Base-by-base conservation (phyloP, 2,329 filamentous ascomycete species). In the Epichloe aotearoae region DNA sequence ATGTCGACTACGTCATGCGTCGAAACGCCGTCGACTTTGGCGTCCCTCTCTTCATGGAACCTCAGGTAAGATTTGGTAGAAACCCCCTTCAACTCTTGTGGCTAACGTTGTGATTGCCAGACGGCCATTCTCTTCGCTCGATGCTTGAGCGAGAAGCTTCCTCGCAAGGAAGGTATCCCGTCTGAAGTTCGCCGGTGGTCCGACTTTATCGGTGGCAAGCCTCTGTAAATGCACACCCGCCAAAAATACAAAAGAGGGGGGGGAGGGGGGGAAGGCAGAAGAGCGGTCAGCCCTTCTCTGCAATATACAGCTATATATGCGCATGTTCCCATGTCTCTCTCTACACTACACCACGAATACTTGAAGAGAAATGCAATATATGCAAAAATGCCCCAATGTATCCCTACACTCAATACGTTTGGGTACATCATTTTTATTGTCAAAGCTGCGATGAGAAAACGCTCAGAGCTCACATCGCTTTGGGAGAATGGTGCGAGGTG, bases 21-120 rank as follows among this genome's bases (percentile, higher is more conserved):
- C 82, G 93, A 66, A 98, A 98, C 65, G 93, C 93, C 30, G 93
- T 98, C 51, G 93, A 98, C 72, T 98, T 98, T 68, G 91, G 91
- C 60, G 89, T 97, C 34, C 93, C 93, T 46, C 76, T 98, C 51
- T 97, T 98, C 70, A 96, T 96, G 90, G 91, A 97, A 74, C 88
- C 90, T 50, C 91, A 93, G 84, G 89, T 94, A 75, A 73, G 80
- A 34, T 2, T 8, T 19, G 7, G n/a, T n/a, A 12, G 10, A 42
- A 23, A 14, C 2, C 20, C 17, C n/a, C 23, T 12, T 5, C 15
- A 15, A 46, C 30, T 11, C 10, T 43, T 41, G 19, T 34, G n/a
- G 17, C 34, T 17, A 47, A 47, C 50, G 41, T 34, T 37, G 3
- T 19, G n/a, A 3, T 33, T 26, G 7, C 12, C 19, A 96, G 89